Conservation (phyloP, 2,329 filamentous ascomycete genomes). For the Gliomastix tumulicola region DNA sequence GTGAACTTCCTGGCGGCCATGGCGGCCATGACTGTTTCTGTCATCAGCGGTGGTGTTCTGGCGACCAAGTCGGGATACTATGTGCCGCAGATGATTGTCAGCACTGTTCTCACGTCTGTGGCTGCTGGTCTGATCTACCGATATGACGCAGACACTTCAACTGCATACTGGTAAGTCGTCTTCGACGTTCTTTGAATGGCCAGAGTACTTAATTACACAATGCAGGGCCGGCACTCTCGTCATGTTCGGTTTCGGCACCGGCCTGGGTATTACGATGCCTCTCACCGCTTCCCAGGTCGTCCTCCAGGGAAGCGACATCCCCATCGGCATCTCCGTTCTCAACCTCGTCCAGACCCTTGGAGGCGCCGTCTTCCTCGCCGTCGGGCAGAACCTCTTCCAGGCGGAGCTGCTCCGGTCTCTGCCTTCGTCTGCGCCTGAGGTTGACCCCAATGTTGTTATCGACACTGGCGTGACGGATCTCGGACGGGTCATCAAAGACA, state of each 20-base stretch:
- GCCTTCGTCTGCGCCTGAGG: conserved; percentile 13
- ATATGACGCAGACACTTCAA: conserved; percentile 3
- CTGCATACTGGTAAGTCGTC: conserved; percentile 2
- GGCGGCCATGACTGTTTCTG: not conserved
- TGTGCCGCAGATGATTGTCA: conserved; percentile 8
- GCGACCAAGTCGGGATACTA: conserved; percentile 7
- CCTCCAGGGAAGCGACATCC: conserved; percentile 6
- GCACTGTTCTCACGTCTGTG: conserved; percentile 3
- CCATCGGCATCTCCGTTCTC: conserved; percentile 8
- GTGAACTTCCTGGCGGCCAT: conserved; percentile 4
- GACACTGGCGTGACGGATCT: conserved; percentile 40
- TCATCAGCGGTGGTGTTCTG: not conserved
- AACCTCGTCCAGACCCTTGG: conserved; percentile 8
- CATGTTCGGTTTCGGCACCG: conserved; percentile 8
- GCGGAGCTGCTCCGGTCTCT: conserved; percentile 5
- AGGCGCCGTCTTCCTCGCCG: conserved; percentile 7
- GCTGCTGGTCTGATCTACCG: conserved; percentile 5
- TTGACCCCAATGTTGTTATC: conserved; percentile 20
- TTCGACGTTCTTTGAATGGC: not conserved
- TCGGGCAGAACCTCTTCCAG: conserved; percentile 10
- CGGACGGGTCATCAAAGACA: conserved; percentile 31
- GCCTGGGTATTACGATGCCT: conserved; percentile 7
- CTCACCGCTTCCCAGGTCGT: conserved; percentile 8
- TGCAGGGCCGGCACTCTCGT: conserved; percentile 5
- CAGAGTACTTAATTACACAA: not conserved